phyloP scores from a whole-genome alignment of 768 basidiomycete genomes.

The Tricholoma furcatifolium region DNA sequence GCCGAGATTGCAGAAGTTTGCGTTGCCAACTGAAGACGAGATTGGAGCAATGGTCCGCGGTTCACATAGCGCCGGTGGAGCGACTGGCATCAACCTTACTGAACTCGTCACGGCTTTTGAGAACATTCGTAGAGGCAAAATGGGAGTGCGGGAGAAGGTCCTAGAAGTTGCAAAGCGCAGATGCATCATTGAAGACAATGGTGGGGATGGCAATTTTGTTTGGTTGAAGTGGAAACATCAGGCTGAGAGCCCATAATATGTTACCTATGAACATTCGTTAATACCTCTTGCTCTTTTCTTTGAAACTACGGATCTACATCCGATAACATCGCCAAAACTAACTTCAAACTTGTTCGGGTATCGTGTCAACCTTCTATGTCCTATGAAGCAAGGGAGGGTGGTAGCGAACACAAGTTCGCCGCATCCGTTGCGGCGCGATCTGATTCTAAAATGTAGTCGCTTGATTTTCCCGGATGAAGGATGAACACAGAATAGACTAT shows the following conservation, averaged over 20 bases:
- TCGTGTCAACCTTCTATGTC: neutral
- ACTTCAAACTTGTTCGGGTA: neutral
- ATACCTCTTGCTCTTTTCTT: neutral
- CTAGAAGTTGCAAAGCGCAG: constrained; percentile 70
- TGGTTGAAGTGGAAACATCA: constrained; percentile 62
- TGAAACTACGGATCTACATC: neutral
- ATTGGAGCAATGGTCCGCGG: constrained; percentile 69
- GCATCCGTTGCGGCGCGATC: constrained; percentile 3
- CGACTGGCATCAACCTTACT: constrained; percentile 55
- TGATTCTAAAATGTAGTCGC: constrained; percentile 5
- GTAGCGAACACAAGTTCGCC: neutral
- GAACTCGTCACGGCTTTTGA: constrained; percentile 64
- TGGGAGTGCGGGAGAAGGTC: constrained; percentile 75
- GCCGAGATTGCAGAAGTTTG: constrained; percentile 37
- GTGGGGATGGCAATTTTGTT: constrained; percentile 50
- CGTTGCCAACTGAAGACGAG: constrained; percentile 77
- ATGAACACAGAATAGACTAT: neutral
- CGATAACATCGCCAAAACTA: neutral
- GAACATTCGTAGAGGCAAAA: constrained; percentile 45
- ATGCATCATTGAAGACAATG: constrained; percentile 60
- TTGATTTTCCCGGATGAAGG: constrained; percentile 1
- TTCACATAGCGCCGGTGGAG: constrained; percentile 57
- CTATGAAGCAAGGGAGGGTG: neutral
- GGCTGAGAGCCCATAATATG: constrained; percentile 22
- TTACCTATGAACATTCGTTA: constrained; percentile 2